phyloP scores from a whole-genome alignment of 768 basidiomycete genomes.

The Mycena haematopus region DNA sequence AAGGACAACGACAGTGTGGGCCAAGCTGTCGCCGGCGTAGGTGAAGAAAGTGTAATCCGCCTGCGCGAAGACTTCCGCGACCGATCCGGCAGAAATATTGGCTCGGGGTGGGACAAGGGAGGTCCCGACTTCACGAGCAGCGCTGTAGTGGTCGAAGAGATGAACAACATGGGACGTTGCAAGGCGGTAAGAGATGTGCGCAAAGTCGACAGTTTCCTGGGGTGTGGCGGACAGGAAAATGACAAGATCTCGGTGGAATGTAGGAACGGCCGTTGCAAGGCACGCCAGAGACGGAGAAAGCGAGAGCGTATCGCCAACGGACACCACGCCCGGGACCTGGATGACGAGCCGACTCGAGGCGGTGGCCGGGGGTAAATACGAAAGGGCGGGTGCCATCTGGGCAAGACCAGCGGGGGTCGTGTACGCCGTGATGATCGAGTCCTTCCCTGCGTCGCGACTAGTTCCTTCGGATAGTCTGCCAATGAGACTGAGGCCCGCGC shows the following conservation, averaged over 20 bases:
- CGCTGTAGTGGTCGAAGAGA: conserved; percentile 87
- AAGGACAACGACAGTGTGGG: conserved; percentile 70
- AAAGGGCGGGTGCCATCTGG: conserved; percentile 80
- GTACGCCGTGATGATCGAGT: conserved; percentile 75
- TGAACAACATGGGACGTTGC: conserved; percentile 78
- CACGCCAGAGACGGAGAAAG: conserved; percentile 81
- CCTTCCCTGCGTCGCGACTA: conserved; percentile 66
- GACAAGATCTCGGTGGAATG: conserved; percentile 69
- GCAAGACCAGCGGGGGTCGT: conserved; percentile 86
- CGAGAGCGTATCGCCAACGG: conserved; percentile 67
- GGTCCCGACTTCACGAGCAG: conserved; percentile 77
- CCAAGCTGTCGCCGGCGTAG: conserved; percentile 69
- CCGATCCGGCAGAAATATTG: conserved; percentile 37
- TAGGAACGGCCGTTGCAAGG: conserved; percentile 61
- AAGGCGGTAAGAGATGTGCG: conserved; percentile 76
- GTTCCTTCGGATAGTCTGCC: conserved; percentile 83
- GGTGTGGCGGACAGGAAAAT: conserved; percentile 86
- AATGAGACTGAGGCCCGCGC: conserved; percentile 81
- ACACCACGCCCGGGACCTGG: conserved; percentile 80
- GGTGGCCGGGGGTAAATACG: conserved; percentile 69
- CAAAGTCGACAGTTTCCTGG: conserved; percentile 81
- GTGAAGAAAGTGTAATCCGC: conserved; percentile 81
- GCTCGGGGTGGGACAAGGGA: conserved; percentile 47
- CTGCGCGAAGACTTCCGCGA: conserved; percentile 57
- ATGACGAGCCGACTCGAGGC: conserved; percentile 74